These are phyloP conservation scores for Colletotrichum ledebouriae DNA, from an alignment of 2,329 filamentous ascomycete species.

Conservation along the genomic window DNA sequence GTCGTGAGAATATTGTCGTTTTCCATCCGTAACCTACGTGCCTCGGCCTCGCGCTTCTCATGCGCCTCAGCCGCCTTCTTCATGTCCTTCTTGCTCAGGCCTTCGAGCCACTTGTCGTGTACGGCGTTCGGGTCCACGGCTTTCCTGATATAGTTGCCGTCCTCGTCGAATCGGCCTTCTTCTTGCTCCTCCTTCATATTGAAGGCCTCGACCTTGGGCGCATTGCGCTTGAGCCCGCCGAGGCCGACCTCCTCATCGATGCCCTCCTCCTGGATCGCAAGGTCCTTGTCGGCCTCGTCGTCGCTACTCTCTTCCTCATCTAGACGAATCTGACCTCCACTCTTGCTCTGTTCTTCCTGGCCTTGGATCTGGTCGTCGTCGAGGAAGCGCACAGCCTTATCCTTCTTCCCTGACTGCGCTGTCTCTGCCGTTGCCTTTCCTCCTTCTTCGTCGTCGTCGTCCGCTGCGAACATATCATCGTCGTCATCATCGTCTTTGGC, in stretches of 20 bases:
- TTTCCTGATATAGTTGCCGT: constrained; percentile 92
- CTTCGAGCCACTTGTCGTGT: constrained; percentile 94
- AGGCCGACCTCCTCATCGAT: constrained; percentile 91
- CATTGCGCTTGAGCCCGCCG: constrained; percentile 91
- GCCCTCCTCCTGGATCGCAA: constrained; percentile 80
- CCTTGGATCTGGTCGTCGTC: constrained; percentile 79
- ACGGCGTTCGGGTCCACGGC: constrained; percentile 89
- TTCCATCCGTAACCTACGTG: constrained; percentile 76
- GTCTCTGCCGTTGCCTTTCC: constrained; percentile 44
- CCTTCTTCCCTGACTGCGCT: constrained; percentile 62
- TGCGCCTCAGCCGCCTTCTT: constrained; percentile 88
- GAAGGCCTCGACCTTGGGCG: constrained; percentile 95
- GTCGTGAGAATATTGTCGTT: constrained; percentile 82
- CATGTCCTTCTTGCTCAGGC: constrained; percentile 94
- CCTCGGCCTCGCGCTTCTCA: constrained; percentile 84
- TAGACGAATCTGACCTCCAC: constrained; percentile 78
- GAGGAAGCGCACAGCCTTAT: constrained; percentile 72
- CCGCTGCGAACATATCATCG: constrained; percentile 84
- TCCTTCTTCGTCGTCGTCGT: constrained; percentile 62
- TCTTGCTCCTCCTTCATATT: constrained; percentile 93
- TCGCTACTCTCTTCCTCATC: constrained; percentile 70
- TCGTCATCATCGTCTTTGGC: constrained; percentile 55
- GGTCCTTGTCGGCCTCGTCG: constrained; percentile 78
- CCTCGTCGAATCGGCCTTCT: constrained; percentile 91
- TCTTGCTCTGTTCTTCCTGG: constrained; percentile 79